Conservation (phyloP, 306 rosid genomes). For the Acacia crassicarpa region DNA sequence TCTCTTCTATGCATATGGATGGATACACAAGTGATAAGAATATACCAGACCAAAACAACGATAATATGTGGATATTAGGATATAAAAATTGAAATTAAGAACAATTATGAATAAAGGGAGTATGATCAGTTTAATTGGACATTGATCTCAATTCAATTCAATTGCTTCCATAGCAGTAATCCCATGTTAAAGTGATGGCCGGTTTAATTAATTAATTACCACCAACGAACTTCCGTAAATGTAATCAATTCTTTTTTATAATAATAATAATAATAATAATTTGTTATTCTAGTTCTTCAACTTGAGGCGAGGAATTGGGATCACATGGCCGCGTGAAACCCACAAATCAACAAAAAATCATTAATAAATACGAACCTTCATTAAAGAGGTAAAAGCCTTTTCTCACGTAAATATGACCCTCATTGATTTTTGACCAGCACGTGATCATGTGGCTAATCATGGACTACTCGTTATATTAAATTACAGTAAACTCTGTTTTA, state of each 20-base stretch:
- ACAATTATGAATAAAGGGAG: background rate
- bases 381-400: background rate
- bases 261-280: background rate
- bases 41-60: background rate
- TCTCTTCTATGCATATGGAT: too few relatives aligned
- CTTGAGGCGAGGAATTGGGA: background rate
- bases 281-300: background rate
- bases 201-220: background rate
- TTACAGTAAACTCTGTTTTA: background rate
- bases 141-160: background rate
- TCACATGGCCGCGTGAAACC: background rate
- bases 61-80: too few relatives aligned
- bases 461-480: background rate
- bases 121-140: too few relatives aligned
- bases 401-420: constrained; percentile 1
- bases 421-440: constrained; percentile 36
- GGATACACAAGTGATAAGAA: background rate
- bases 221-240: background rate
- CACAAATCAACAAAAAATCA: background rate
- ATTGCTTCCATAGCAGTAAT: background rate
- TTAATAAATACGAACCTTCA: background rate
- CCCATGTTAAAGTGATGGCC: background rate
- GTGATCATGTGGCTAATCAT: constrained; percentile 45
- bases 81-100: background rate
- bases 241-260: background rate